phyloP scores from a whole-genome alignment of 2,329 filamentous ascomycete species.

The Elsinoe necatrix region DNA sequence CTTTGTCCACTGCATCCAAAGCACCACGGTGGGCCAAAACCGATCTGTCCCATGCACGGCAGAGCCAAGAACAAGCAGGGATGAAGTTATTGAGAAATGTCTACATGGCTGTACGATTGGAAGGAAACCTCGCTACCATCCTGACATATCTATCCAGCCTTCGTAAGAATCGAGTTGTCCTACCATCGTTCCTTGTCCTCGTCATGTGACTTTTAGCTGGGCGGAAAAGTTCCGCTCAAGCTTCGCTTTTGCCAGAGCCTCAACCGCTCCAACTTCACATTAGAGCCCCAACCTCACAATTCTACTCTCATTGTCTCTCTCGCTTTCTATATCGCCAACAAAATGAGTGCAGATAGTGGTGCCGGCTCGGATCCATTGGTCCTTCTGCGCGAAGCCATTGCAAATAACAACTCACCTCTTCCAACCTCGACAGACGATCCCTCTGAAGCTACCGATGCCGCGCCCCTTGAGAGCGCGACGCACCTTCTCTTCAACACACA shows the following conservation, averaged over 20 bases:
- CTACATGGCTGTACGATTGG: too few species aligned
- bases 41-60: slow-evolving; percentile 18
- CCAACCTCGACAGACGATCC: slow-evolving; percentile 64
- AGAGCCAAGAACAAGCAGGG: slow-evolving; percentile 9
- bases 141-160: too few species aligned
- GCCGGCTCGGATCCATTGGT: slow-evolving; percentile 57
- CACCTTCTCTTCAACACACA: slow-evolving; percentile 43
- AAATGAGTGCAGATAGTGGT: slow-evolving; percentile 50
- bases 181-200: background rate
- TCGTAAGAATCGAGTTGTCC: too few species aligned
- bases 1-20: slow-evolving; percentile 30
- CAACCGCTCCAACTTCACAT: background rate
- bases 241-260: background rate
- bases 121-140: too few species aligned
- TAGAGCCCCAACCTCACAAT: too few species aligned
- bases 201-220: background rate
- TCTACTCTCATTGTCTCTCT: too few species aligned
- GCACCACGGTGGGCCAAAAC: slow-evolving; percentile 14
- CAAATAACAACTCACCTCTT: slow-evolving; percentile 58
- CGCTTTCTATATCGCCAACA: too few species aligned
- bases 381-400: slow-evolving; percentile 75
- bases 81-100: background rate
- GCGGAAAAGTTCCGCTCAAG: background rate
- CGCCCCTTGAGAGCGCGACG: slow-evolving; percentile 64
- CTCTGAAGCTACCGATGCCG: slow-evolving; percentile 50